Evolutionary conservation across 2,329 filamentous ascomycete species (phyloP), one percentile per base, ranked within the genome.

Genomic region (Colletotrichum sp.): DNA sequence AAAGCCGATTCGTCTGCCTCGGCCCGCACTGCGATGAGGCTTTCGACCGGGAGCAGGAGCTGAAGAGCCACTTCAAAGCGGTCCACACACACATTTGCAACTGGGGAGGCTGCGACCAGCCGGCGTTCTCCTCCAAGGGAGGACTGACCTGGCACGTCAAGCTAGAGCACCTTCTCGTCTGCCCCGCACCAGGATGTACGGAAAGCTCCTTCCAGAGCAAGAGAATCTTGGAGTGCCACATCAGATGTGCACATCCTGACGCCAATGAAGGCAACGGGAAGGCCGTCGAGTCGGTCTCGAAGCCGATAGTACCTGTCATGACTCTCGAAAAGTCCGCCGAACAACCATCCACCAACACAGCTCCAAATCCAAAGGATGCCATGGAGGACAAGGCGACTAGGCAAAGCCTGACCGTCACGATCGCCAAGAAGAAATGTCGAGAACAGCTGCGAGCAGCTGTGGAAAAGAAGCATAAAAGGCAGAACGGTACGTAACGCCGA

Each of bases 141-240:
- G 85, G 82, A 10, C 82, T 88, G 36, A 81, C 83, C 18, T 85
- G 86, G 80, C 87, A 88, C 73, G 85, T 88, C 52, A 86, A 88
- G 71, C 80, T 80, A 25, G 84, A 87, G 62, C 87, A 88, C 74
- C 80, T 88, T 13, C 81, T 88, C 32, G 78, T 85, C 30, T 88
- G 87, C 34, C 87, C 87, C 0, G 81, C 83, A 2, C 77, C 80
- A 0, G 84, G 83, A 1, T 88, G 87, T 70, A 79, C 80, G 39
- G 85, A 87, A 66, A 79, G 78, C n/a, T 77, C 79, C 1, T 86
- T 87, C 48, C 77, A 79, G n/a, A 84, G 70, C 52, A 78, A 77
- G 8, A 83, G 83, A n/a, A 74, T 84, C 6, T 78, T 88, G 2
- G 80, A 82, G 28, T 82, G 82, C 5, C 87, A 88, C 70, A 77